phyloP scores from a whole-genome alignment of 78 protist genomes.

The Planoprotostelium fungivorum region DNA sequence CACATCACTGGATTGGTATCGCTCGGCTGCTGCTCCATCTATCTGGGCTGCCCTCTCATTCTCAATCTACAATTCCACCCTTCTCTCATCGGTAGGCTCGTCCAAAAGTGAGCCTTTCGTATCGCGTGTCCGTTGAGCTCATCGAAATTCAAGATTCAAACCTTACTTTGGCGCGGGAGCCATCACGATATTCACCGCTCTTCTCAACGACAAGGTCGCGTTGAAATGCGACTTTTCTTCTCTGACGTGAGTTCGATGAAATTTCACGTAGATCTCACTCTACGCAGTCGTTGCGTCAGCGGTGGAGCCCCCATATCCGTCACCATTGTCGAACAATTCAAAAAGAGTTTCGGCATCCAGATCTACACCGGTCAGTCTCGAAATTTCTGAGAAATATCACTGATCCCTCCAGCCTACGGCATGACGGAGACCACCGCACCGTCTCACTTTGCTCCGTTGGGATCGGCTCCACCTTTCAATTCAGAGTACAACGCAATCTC shows the following conservation, averaged over 20 bases:
- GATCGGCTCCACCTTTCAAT: background rate
- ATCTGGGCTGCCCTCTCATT: background rate
- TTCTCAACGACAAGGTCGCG: background rate
- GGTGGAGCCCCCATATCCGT: background rate
- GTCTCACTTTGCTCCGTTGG: background rate
- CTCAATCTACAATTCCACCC: background rate
- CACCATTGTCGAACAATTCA: background rate
- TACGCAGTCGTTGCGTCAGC: background rate
- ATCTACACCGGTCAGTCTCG: background rate
- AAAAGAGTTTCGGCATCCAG: background rate
- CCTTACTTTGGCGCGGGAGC: background rate
- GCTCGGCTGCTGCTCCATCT: background rate
- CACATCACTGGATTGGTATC: background rate
- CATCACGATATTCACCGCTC: background rate
- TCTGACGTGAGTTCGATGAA: background rate
- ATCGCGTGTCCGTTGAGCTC: background rate
- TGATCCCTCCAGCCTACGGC: background rate
- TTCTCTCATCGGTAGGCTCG: background rate
- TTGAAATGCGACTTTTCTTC: background rate
- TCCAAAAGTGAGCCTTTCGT: background rate
- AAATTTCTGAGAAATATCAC: background rate
- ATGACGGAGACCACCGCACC: background rate
- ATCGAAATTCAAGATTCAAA: background rate
- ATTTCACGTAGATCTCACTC: background rate
- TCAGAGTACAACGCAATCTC: background rate